A percentile compares a stretch with the other conserved stretches of the same genome.
Conservation (phyloP, 345 rosid species). For the Ceriops decandra region DNA sequence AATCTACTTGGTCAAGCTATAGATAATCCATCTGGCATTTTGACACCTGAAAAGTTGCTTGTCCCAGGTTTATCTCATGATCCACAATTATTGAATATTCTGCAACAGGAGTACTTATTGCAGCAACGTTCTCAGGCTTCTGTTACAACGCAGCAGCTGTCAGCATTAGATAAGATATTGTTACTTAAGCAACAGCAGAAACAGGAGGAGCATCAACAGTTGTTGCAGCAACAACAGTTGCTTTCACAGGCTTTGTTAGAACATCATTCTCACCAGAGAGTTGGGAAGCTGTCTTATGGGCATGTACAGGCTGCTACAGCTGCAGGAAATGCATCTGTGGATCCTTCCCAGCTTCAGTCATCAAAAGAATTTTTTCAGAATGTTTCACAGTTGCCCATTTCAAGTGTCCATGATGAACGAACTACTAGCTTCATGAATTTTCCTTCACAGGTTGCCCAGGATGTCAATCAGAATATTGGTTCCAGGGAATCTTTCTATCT, state of each 20-base stretch:
- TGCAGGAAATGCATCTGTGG: constrained; percentile 46
- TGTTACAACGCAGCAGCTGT: constrained; percentile 61
- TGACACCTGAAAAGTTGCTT: constrained; percentile 51
- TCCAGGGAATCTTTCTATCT: constrained; percentile 30
- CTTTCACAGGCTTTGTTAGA: constrained; percentile 72
- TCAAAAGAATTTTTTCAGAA: constrained; percentile 50
- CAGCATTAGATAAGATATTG: constrained; percentile 58
- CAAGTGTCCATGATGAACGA: constrained; percentile 44
- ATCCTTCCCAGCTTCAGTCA: constrained; percentile 49
- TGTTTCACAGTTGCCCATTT: constrained; percentile 45
- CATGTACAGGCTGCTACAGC: constrained; percentile 42
- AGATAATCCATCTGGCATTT: constrained; percentile 49
- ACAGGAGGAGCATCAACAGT: constrained; percentile 81
- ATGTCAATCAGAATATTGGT: constrained; percentile 33
- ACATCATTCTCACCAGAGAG: constrained; percentile 50
- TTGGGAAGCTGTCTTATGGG: constrained; percentile 58
- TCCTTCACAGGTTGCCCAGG: constrained; percentile 39
- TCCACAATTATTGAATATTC: constrained; percentile 57
- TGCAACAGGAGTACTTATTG: constrained; percentile 79
- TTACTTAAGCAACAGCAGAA: constrained; percentile 74
- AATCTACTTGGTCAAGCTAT: constrained; percentile 64
- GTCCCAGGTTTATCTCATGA: constrained; percentile 66
- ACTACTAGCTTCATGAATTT: constrained; percentile 36
- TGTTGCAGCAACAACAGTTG: constrained; percentile 71
- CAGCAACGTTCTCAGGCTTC: constrained; percentile 66